These are phyloP conservation scores for Pseudogymnoascus sp. DNA, from an alignment of 2,329 filamentous ascomycete species.

Conservation along the genomic window DNA sequence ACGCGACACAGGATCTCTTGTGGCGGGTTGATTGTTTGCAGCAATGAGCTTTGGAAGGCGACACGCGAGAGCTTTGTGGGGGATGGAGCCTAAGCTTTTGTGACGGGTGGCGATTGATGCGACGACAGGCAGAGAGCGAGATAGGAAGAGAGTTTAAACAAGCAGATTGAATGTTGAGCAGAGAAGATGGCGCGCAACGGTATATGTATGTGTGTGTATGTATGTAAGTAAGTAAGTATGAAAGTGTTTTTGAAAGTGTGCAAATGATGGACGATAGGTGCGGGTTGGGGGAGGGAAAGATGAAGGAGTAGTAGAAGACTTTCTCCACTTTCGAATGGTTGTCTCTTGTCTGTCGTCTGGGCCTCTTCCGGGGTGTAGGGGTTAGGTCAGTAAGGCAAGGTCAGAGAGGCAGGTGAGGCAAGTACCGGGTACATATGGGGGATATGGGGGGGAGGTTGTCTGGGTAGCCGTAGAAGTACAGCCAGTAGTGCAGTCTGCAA, in stretches of 20 bases:
- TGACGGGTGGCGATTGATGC: background rate
- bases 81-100: conserved; percentile 5
- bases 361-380: conserved; percentile 5
- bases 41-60: background rate
- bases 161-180: background rate
- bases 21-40: background rate
- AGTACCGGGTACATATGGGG: background rate
- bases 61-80: conserved; percentile 9
- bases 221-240: background rate
- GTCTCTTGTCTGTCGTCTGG: background rate
- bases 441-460: background rate
- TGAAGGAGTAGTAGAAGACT: conserved; percentile 2
- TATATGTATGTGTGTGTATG: background rate
- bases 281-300: background rate
- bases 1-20: background rate
- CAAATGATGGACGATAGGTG: conserved; percentile 3
- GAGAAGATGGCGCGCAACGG: background rate
- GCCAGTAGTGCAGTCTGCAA: background rate
- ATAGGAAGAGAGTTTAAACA: background rate
- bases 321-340: conserved; percentile 1
- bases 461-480: background rate
- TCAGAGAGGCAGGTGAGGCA: background rate
- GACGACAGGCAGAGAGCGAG: background rate
- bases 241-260: background rate
- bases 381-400: background rate